Base-by-base conservation (phyloP, 257 asterid species). In the Ocimum tenuiflorum region DNA sequence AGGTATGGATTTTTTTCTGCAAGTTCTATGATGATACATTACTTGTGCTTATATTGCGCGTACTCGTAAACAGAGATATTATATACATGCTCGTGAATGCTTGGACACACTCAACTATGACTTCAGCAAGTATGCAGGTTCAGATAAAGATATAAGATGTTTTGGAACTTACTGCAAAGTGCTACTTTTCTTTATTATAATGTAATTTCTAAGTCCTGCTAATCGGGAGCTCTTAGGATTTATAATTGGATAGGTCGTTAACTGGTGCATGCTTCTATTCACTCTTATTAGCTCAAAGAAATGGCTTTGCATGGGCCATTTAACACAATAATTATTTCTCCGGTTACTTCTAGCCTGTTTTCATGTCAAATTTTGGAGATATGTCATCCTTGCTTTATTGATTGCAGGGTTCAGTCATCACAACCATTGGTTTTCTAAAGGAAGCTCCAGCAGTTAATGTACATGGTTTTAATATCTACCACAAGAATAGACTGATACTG, bases 391-490 rank as follows among this genome's bases (percentile, higher is more conserved):
- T 65, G 14, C 13, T 71, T 67, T 73, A 17, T 72, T 68, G 81
- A 53, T 64, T 74, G 67, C 83, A 91, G 98, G 89, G 83, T 51
- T 69, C 81, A 15, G 83, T 91, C 22, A 18, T 86, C 69, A 91
- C 98, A 4, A 73, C 98, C 49, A 77, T 91, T 71, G 98, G 98
- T 50, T 91, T 91, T 67, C 70, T 91, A 64, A 91, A 89, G 84
- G 98, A 91, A 73, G 96, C 98, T 75, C 96, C 96, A 45, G 59
- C 60, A 3, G 96, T 87, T 69, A 85, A 85, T 67, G 31, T 89
- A 49, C 96, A 89, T 75, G 98, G 98, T 76, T 91, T 91, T 79
- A 91, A 89, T 79, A 94, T 91, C 77, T 91, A 91, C 86, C 95
- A 91, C 81, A 91, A 82, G 86, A 91, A 91, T 64, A 86, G 98